Evolutionary conservation across 306 rosid species (phyloP).

Genomic region (Vigna radiata): DNA sequence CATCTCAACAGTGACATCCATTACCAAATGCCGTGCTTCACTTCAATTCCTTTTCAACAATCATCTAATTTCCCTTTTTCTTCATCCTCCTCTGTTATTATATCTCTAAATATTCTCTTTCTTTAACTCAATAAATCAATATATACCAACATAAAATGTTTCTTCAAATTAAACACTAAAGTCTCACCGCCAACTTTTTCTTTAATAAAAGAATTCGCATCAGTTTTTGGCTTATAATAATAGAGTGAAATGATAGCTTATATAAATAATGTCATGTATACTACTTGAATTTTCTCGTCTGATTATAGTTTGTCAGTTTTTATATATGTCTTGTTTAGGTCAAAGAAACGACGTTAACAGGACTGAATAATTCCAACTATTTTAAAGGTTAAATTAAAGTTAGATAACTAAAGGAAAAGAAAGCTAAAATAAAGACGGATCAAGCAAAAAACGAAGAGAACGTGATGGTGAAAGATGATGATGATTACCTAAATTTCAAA

Average conservation of each 20-base stretch:
- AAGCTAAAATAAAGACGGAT: conserved; percentile 31
- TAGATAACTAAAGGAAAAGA: conserved; percentile 4
- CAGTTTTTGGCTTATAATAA: no score
- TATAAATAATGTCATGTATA: no score
- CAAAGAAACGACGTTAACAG: conserved; percentile 13
- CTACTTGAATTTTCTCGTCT: no score
- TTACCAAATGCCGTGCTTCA: conserved; percentile 44
- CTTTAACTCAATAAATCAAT: neutral
- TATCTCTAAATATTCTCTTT: neutral
- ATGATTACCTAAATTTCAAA: neutral
- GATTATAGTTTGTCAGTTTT: neutral
- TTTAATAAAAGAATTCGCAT: neutral
- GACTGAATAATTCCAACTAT: neutral
- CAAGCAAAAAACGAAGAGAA: conserved; percentile 4
- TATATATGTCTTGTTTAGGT: conserved; percentile 4
- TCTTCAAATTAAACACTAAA: no score
- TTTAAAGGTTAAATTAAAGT: conserved; percentile 23
- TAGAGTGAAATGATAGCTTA: no score
- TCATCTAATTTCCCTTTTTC: neutral
- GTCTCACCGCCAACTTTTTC: no score
- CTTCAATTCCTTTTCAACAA: conserved; percentile 34
- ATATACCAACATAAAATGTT: neutral
- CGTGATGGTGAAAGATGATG: conserved; percentile 31
- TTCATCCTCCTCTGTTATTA: neutral
- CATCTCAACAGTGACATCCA: conserved; percentile 50